A percentile compares a stretch with the other conserved stretches of the same genome.
phyloP scores from a whole-genome alignment of 106 monocot genomes.

The Platanthera zijinensis region DNA sequence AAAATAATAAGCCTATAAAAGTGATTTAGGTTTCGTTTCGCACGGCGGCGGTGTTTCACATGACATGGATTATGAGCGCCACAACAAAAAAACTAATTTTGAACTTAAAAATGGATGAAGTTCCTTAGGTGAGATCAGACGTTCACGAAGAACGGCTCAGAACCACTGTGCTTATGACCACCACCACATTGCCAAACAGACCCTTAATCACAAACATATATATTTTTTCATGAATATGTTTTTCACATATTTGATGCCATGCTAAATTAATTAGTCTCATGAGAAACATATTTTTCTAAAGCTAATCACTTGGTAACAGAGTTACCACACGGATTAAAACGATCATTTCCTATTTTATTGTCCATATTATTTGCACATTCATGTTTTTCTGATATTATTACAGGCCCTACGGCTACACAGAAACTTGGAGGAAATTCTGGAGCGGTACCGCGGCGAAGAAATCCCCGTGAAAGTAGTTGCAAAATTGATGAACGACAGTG shows the following conservation, averaged over 20 bases:
- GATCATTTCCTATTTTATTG: background rate
- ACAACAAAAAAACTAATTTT: no score
- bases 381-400: background rate
- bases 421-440: conserved; percentile 36
- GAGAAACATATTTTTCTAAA: background rate
- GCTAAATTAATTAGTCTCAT: background rate
- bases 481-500: conserved; percentile 55
- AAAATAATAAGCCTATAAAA: no score
- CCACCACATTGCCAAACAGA: no score
- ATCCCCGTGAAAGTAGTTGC: conserved; percentile 27
- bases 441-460: conserved; percentile 17
- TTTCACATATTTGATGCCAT: background rate
- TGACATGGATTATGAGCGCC: no score
- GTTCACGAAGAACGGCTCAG: no score
- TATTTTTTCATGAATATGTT: no score
- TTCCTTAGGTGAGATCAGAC: no score
- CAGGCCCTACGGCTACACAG: conserved; percentile 37
- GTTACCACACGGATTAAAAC: background rate
- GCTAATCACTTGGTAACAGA: background rate
- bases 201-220: no score
- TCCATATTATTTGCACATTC: background rate
- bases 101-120: no score
- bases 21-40: no score
- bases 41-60: no score
- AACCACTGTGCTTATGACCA: no score